phyloP scores from a whole-genome alignment of 148 eudicot genomes.

The Oxyria digyna region DNA sequence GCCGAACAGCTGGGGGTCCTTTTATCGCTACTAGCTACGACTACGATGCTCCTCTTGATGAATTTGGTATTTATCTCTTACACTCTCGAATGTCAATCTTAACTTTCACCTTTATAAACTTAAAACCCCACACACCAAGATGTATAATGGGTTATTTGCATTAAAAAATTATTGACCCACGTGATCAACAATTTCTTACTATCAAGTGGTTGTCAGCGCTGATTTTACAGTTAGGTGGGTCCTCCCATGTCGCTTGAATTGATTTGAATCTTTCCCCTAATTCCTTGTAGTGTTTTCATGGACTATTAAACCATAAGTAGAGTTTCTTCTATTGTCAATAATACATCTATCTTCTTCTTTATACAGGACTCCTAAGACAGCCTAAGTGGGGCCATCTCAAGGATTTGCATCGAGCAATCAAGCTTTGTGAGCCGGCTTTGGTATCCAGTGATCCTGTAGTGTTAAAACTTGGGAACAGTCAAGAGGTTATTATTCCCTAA shows the following conservation, averaged over 20 bases:
- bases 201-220: background rate
- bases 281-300: background rate
- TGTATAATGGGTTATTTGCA: background rate
- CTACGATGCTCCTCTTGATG: constrained; percentile 84
- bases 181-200: background rate
- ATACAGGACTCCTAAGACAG: constrained; percentile 47
- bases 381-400: constrained; percentile 85
- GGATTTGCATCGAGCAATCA: constrained; percentile 73
- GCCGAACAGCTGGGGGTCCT: constrained; percentile 68
- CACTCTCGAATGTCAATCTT: background rate
- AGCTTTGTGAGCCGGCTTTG: constrained; percentile 71
- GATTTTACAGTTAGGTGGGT: background rate
- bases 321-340: background rate
- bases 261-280: background rate
- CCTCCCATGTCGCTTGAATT: background rate
- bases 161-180: background rate
- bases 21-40: constrained; percentile 75
- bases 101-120: background rate
- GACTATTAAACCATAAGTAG: background rate
- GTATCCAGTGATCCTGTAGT: constrained; percentile 51
- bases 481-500: constrained; percentile 38
- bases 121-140: background rate
- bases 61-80: constrained; percentile 35
- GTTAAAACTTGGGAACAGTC: constrained; percentile 36
- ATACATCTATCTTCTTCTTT: background rate